A percentile compares a stretch with the other conserved stretches of the same genome.
Conservation (phyloP, 2,329 filamentous ascomycete genomes). For the Talaromyces sp. region DNA sequence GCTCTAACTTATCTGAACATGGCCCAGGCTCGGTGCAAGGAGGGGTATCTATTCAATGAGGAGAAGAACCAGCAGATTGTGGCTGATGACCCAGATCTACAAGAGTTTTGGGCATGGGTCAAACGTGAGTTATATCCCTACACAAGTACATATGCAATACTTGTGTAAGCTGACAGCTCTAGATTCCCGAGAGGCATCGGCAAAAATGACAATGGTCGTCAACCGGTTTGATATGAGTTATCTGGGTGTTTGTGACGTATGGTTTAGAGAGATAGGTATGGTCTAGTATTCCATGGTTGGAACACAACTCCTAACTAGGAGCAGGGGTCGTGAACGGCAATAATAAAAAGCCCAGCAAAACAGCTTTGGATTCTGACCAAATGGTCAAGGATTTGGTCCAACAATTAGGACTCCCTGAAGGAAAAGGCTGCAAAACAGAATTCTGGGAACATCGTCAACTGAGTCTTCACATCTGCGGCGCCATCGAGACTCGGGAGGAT, state of each 20-base stretch:
- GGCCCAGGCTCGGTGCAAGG: conserved; percentile 45
- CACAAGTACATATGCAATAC: neutral
- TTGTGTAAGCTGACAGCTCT: conserved; percentile 11
- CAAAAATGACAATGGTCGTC: conserved; percentile 49
- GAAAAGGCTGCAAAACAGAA: conserved; percentile 46
- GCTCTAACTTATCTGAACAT: conserved; percentile 37
- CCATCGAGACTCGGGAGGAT: conserved; percentile 48
- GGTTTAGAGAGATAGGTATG: conserved; percentile 51
- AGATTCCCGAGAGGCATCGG: conserved; percentile 35
- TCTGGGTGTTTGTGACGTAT: conserved; percentile 53
- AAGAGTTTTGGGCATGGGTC: conserved; percentile 55
- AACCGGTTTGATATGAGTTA: conserved; percentile 55
- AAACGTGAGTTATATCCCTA: conserved; percentile 34
- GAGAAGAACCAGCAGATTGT: conserved; percentile 50
- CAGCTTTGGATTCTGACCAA: conserved; percentile 23
- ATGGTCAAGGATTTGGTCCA: conserved; percentile 47
- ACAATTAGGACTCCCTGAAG: conserved; percentile 46
- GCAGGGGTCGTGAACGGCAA: conserved; percentile 18
- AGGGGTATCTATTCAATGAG: conserved; percentile 50
- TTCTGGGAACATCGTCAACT: conserved; percentile 53
- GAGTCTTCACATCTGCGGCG: conserved; percentile 55
- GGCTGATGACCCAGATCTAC: conserved; percentile 50
- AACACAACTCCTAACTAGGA: neutral
- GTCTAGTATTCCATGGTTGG: conserved; percentile 9
- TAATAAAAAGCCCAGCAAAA: conserved; percentile 18